A percentile compares a stretch with the other conserved stretches of the same genome.
phyloP scores from a whole-genome alignment of 2,329 filamentous ascomycete species.

The Colletotrichum chrysophilum region DNA sequence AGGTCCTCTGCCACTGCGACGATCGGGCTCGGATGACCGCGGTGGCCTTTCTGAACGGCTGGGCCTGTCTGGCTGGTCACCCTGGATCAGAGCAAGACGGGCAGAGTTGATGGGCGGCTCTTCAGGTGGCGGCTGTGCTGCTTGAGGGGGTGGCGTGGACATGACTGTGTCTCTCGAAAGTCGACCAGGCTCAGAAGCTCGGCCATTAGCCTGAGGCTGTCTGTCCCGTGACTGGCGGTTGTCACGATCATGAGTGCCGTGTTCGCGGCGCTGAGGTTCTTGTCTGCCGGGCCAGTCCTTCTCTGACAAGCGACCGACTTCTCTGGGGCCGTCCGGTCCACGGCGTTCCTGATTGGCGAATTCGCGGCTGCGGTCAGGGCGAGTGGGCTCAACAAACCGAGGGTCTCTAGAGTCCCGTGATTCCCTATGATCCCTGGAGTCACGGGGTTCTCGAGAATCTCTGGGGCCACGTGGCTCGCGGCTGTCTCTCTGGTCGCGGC shows the following conservation, averaged over 20 bases:
- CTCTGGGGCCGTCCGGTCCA: constrained; percentile 39
- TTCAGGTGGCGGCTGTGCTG: constrained; percentile 32
- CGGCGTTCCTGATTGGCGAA: constrained; percentile 46
- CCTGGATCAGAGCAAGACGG: constrained; percentile 53
- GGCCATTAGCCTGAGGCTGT: constrained; percentile 27
- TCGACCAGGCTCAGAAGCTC: constrained; percentile 29
- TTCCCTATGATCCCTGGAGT: constrained; percentile 29
- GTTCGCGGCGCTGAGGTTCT: constrained; percentile 37
- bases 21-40: constrained; percentile 12
- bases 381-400: constrained; percentile 44
- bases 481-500: constrained; percentile 32
- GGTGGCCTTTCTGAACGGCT: constrained; percentile 12
- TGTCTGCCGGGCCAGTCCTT: constrained; percentile 38
- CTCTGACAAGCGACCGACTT: constrained; percentile 40
- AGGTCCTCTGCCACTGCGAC: constrained; percentile 7
- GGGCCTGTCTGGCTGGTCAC: constrained; percentile 29
- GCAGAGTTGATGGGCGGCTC: constrained; percentile 62
- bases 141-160: constrained; percentile 26
- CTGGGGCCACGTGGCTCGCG: constrained; percentile 35
- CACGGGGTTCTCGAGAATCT: constrained; percentile 27
- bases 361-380: constrained; percentile 48
- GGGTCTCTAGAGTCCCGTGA: constrained; percentile 40
- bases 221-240: constrained; percentile 37
- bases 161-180: constrained; percentile 27
- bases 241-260: constrained; percentile 43